Evolutionary conservation across 495 filamentous ascomycete genomes (phyloP).

Genomic region (Xylona heveae): DNA sequence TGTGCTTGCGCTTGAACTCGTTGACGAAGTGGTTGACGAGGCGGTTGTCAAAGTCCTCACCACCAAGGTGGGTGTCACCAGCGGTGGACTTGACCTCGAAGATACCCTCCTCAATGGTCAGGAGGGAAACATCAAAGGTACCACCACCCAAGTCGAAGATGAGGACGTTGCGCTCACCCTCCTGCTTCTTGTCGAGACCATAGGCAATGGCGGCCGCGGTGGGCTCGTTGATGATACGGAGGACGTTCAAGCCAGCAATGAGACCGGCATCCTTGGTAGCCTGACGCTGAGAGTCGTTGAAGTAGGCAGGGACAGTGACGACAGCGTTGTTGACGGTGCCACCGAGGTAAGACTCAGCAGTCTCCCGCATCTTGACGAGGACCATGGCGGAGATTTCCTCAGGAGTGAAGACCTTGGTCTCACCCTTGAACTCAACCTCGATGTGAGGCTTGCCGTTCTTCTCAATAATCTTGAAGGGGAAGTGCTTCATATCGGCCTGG

Average conservation of each 20-base stretch:
- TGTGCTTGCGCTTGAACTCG: conserved; percentile 82
- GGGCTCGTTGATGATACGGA: conserved; percentile 99
- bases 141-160: conserved; percentile 99
- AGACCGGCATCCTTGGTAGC: conserved; percentile 98
- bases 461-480: conserved; percentile 26
- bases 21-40: conserved; percentile 89
- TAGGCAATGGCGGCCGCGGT: conserved; percentile 95
- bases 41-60: conserved; percentile 98
- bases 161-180: conserved; percentile 94
- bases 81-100: conserved; percentile 98
- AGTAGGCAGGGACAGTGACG: conserved; percentile 96
- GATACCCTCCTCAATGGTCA: conserved; percentile 98
- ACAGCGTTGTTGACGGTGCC: conserved; percentile 96
- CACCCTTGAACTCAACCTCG: conserved; percentile 25
- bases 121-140: conserved; percentile 98
- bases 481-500: conserved; percentile 27
- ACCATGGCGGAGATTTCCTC: conserved; percentile 30
- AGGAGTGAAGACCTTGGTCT: conserved; percentile 23
- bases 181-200: conserved; percentile 89
- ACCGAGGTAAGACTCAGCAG: conserved; percentile 88
- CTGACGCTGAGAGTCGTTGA: conserved; percentile 99
- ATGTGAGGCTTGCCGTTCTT: conserved; percentile 22
- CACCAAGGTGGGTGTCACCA: conserved; percentile 97
- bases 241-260: conserved; percentile 91
- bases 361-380: conserved; percentile 92